These are phyloP conservation scores for Cystobasidiopsis lactophilus DNA, from an alignment of 768 basidiomycete genomes.

Conservation along the genomic window DNA sequence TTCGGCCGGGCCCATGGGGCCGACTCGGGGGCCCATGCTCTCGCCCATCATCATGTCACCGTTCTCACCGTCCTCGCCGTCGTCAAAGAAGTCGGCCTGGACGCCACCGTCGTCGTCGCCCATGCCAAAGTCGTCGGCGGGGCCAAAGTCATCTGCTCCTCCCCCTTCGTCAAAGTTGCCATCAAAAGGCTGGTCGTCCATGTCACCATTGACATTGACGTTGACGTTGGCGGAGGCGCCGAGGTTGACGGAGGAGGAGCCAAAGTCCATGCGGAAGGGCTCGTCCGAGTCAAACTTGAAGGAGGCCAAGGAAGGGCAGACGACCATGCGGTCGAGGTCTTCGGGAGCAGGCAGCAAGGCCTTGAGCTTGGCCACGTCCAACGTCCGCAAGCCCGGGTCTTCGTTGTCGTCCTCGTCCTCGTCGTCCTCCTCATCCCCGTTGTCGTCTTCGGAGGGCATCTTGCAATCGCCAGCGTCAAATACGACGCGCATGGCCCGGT, in stretches of 20 bases:
- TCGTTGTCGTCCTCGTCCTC: conserved; percentile 52
- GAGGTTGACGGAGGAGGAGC: not conserved
- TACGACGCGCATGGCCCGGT: conserved; percentile 67
- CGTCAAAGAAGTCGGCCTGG: conserved; percentile 21
- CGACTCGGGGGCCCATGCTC: conserved; percentile 15
- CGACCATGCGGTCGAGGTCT: conserved; percentile 42
- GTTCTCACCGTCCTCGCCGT: conserved; percentile 8
- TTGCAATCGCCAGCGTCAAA: conserved; percentile 86
- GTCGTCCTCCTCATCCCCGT: conserved; percentile 36
- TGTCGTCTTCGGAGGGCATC: conserved; percentile 40
- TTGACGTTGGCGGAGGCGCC: conserved; percentile 24
- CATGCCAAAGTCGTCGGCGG: conserved; percentile 23
- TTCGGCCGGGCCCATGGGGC: conserved; percentile 19
- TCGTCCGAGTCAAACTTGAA: conserved; percentile 52
- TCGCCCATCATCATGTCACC: conserved; percentile 22
- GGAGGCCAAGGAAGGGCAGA: conserved; percentile 54
- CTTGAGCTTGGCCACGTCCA: conserved; percentile 17
- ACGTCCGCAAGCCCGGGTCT: conserved; percentile 25
- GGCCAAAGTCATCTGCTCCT: conserved; percentile 6
- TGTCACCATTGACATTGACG: conserved; percentile 33
- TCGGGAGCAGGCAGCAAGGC: conserved; percentile 49
- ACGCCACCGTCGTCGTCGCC: conserved; percentile 8
- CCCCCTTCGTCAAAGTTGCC: conserved; percentile 4
- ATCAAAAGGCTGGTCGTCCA: conserved; percentile 3
- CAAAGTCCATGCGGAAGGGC: no score